Base-by-base conservation (phyloP, 2,329 filamentous ascomycete species). In the Fusarium chaquense region DNA sequence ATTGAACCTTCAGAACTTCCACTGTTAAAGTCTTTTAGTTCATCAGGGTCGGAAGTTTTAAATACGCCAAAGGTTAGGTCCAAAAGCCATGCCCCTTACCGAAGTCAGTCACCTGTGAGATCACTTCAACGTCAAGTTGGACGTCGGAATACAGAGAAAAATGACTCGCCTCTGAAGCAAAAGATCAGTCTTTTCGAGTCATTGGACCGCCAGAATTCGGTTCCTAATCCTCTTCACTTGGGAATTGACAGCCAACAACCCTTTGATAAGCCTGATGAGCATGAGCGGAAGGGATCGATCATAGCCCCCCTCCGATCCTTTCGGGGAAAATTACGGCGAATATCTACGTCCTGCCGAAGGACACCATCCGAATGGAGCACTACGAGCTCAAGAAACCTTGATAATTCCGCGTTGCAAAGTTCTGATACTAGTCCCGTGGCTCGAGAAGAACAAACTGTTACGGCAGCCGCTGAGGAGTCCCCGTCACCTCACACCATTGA, bases 181-280 rank as follows among this genome's bases (percentile, higher is more conserved):
- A 77, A 70, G 40, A 78, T 79, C 24, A 66, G 70, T 5, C 60
- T 78, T 11, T 79, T 77, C 50, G 76, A 79, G 44, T 73, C 72
- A 18, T 54, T 79, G 36, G 70, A 66, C 24, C 60, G 32, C 9
- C 61, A 60, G 11, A 49, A 38, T 9, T 28, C 53, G 20, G 6
- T 41, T 13, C 4, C 20, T 12, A 18, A 44, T 12, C 18, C 36
- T 35, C 26, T 30, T 0, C 24, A 4, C 13, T 12, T 41, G 11
- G 15, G 15, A 8, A 15, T 18, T 26, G 22, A 9, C 16, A 18
- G n/a, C 5, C 57, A 30, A 12, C 18, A 45, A 10, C 35, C 43
- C 20, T 1, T 38, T 20, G 16, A 28, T 24, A 49, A 45, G 10
- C 33, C 24, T 20, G 24, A 11, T 13, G 40, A 53, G 40, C 22